Evolutionary conservation across 2,329 filamentous ascomycete genomes (phyloP).

Genomic region (Pseudopyricularia javanii): DNA sequence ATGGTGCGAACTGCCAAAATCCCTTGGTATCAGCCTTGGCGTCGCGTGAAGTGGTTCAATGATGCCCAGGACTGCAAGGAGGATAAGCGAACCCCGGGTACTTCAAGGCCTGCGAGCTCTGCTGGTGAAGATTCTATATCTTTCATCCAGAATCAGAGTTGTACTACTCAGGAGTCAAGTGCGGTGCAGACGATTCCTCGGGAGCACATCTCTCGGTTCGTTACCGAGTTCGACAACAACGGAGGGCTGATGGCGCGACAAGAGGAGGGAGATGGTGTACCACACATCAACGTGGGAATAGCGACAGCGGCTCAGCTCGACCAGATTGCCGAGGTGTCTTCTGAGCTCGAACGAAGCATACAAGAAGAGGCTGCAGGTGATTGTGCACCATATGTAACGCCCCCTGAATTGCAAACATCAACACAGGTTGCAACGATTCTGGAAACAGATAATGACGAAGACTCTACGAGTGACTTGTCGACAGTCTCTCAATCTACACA

Average conservation of each 20-base stretch:
- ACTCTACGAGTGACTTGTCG: not conserved
- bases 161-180: not conserved
- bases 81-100: not conserved
- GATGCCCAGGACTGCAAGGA: not conserved
- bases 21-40: constrained; percentile 1
- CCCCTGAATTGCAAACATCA: not conserved
- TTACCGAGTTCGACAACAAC: not conserved
- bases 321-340: not conserved
- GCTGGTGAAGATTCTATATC: not conserved
- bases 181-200: not conserved
- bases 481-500: not conserved
- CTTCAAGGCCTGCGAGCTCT: not conserved
- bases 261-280: not conserved
- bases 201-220: not conserved
- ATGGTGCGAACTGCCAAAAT: not conserved
- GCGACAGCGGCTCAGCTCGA: not conserved
- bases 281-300: not conserved
- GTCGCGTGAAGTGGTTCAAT: not conserved
- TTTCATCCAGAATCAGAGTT: not conserved
- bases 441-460: not conserved
- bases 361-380: not conserved
- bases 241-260: not conserved
- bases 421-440: not conserved
- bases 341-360: not conserved
- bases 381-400: not conserved